Evolutionary conservation across 1,284 basidiomycete species (phyloP).

Genomic region (Apiotrichum mycotoxinovorans): DNA sequence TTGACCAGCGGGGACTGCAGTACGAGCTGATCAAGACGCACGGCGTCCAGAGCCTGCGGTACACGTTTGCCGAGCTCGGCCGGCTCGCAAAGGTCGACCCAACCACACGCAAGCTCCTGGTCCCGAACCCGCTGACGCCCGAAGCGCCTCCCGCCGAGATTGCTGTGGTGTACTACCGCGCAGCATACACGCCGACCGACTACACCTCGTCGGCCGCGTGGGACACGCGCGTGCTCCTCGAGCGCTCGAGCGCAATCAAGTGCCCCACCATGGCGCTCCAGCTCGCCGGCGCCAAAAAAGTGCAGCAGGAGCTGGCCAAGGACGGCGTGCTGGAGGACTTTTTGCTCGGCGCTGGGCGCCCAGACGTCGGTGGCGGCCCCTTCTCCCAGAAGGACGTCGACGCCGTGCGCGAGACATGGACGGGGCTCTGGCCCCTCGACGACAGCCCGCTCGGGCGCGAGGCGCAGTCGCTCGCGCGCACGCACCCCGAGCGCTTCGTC

Average conservation of each 20-base stretch:
- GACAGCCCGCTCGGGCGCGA: slow-evolving; percentile 49
- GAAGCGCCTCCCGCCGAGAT: slow-evolving; percentile 58
- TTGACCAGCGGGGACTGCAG: slow-evolving; percentile 87
- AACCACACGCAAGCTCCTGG: slow-evolving; percentile 50
- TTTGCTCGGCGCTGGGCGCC: slow-evolving; percentile 49
- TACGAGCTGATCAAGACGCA: slow-evolving; percentile 70
- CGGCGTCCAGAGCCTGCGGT: slow-evolving; percentile 66
- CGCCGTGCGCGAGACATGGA: slow-evolving; percentile 65
- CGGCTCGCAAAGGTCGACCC: slow-evolving; percentile 55
- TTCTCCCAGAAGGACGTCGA: slow-evolving; percentile 52
- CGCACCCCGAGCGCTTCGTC: slow-evolving; percentile 62
- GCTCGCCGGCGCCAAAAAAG: slow-evolving; percentile 91
- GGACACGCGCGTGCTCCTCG: slow-evolving; percentile 68
- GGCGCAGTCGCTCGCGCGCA: slow-evolving; percentile 59
- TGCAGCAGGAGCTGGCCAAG: slow-evolving; percentile 82
- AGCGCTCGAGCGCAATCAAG: slow-evolving; percentile 80
- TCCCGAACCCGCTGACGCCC: slow-evolving; percentile 49
- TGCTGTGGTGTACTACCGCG: slow-evolving; percentile 79
- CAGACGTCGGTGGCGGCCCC: slow-evolving; percentile 50
- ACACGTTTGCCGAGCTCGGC: slow-evolving; percentile 68
- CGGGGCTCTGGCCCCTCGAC: slow-evolving; percentile 67
- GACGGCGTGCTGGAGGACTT: slow-evolving; percentile 72
- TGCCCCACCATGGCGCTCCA: slow-evolving; percentile 89
- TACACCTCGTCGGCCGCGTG: slow-evolving; percentile 66
- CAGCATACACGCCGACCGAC: slow-evolving; percentile 83